Percentiles rank a stretch among this genome's conserved stretches.
phyloP scores from a whole-genome alignment of 1,139 yeast genomes.

The Zygosaccharomyces sapae region DNA sequence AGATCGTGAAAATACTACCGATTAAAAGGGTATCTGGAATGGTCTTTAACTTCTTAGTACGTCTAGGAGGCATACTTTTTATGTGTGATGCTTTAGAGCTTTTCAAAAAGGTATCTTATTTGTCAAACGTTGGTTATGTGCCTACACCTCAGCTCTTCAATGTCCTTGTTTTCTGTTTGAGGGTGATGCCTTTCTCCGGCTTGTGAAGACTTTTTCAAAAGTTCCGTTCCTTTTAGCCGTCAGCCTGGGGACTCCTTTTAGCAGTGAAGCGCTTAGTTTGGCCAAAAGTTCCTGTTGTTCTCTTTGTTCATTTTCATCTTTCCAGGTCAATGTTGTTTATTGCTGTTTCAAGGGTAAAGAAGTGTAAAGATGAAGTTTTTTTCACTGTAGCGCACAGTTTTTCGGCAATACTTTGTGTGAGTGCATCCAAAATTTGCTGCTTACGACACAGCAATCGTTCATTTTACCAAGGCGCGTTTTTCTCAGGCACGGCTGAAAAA shows the following conservation, averaged over 20 bases:
- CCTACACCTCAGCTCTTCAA: background rate
- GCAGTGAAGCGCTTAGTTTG: background rate
- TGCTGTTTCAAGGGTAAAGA: background rate
- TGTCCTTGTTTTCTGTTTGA: background rate
- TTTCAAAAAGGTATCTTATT: background rate
- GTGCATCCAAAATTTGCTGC: background rate
- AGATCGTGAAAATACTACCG: background rate
- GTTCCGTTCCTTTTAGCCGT: background rate
- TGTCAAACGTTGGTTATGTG: background rate
- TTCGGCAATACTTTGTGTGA: background rate
- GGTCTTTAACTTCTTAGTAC: background rate
- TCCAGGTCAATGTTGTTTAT: background rate
- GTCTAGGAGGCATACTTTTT: background rate
- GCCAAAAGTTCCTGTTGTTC: background rate
- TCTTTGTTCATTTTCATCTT: background rate
- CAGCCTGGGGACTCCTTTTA: background rate
- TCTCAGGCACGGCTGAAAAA: background rate
- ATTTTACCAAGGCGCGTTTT: background rate
- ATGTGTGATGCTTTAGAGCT: background rate
- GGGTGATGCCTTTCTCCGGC: background rate
- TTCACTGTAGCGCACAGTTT: background rate
- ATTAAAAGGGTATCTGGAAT: background rate
- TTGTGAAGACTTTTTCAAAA: background rate
- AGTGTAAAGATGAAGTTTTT: background rate
- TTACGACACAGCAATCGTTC: background rate